These are phyloP conservation scores for Coemansia pectinata DNA, from an alignment of 192 early-diverging fungal species.

Conservation along the genomic window DNA sequence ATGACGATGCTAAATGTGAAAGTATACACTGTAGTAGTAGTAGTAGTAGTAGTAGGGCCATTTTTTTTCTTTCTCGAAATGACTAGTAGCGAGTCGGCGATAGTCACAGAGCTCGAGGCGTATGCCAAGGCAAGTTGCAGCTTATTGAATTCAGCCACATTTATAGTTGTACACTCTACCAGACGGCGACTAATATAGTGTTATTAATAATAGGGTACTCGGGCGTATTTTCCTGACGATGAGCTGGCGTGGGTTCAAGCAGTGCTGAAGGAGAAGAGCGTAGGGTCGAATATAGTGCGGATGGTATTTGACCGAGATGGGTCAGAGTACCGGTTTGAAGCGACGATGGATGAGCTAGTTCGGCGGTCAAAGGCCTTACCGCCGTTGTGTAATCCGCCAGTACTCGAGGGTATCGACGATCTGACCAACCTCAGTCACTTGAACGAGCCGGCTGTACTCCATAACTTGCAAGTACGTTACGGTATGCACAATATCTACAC, in stretches of 20 bases:
- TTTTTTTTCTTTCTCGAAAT: not conserved
- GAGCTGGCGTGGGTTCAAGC: slow-evolving; percentile 45
- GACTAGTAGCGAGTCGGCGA: slow-evolving; percentile 11
- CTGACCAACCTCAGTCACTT: slow-evolving; percentile 93
- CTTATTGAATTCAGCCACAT: not conserved
- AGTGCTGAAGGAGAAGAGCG: slow-evolving; percentile 34
- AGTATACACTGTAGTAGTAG: no score
- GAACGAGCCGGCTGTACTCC: slow-evolving; percentile 93
- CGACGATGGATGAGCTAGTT: slow-evolving; percentile 68
- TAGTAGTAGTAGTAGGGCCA: not conserved
- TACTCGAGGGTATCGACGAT: slow-evolving; percentile 86
- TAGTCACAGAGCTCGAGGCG: slow-evolving; percentile 33
- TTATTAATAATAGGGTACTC: slow-evolving; percentile 26
- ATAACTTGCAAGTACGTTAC: slow-evolving; percentile 90
- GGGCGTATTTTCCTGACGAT: slow-evolving; percentile 43
- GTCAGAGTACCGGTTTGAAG: slow-evolving; percentile 58
- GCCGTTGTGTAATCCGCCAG: slow-evolving; percentile 90
- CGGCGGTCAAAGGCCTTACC: slow-evolving; percentile 74
- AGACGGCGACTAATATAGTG: not conserved
- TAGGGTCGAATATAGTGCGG: slow-evolving; percentile 16
- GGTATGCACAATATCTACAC: slow-evolving; percentile 95
- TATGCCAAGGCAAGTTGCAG: slow-evolving; percentile 44
- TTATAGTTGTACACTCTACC: not conserved
- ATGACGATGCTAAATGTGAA: not conserved
- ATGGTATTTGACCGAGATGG: slow-evolving; percentile 32